Evolutionary conservation across 345 rosid genomes (phyloP).

Genomic region (Eucalyptus cloeziana): DNA sequence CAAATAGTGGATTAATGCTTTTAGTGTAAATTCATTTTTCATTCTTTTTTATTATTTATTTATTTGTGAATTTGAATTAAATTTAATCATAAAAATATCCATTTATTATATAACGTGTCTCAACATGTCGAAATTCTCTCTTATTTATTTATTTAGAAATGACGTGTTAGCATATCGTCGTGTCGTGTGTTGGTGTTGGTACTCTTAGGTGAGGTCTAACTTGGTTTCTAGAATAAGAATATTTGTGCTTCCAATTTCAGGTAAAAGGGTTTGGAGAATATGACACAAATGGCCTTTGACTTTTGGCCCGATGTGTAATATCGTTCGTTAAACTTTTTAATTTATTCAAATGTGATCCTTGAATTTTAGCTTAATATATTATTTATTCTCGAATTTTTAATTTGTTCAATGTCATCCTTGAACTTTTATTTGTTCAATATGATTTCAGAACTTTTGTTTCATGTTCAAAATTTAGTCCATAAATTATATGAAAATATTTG

Average conservation of each 20-base stretch:
- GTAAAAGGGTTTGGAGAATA: neutral
- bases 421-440: neutral
- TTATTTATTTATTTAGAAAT: too few relatives aligned
- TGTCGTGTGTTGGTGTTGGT: rapidly evolving
- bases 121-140: rapidly evolving
- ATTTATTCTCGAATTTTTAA: rapidly evolving
- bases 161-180: rapidly evolving
- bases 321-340: rapidly evolving
- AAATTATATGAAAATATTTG: neutral
- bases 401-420: rapidly evolving
- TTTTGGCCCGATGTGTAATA: rapidly evolving
- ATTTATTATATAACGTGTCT: too few relatives aligned
- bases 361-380: neutral
- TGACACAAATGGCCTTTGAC: neutral
- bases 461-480: neutral
- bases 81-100: rapidly evolving
- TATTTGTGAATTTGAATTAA: too few relatives aligned
- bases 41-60: too few relatives aligned
- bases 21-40: too few relatives aligned
- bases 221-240: neutral
- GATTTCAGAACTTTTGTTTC: rapidly evolving
- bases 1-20: too few relatives aligned
- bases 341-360: rapidly evolving
- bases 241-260: neutral
- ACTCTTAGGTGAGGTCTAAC: neutral